Percentiles rank a stretch among this genome's conserved stretches.
These are phyloP conservation scores for Aschersonia sp. DNA, from an alignment of 2,329 filamentous ascomycete species.

Conservation along the genomic window DNA sequence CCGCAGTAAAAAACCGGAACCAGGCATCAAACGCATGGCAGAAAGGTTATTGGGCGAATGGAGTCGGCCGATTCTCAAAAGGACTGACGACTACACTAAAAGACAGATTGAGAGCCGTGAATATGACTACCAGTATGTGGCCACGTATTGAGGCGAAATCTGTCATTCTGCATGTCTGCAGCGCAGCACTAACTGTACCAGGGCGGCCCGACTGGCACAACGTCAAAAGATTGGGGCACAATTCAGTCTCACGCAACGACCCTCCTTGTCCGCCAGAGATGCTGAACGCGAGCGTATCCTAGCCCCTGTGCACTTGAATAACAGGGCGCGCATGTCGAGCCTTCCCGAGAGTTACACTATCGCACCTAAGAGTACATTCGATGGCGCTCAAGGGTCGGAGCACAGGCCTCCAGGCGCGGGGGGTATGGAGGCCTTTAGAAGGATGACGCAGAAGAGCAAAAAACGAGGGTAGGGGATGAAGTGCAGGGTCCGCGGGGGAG, in stretches of 20 bases:
- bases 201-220: constrained; percentile 38
- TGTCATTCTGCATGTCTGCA: neutral
- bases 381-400: constrained; percentile 33
- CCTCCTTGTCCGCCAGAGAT: constrained; percentile 27
- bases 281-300: constrained; percentile 44
- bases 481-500: neutral
- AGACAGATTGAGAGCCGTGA: constrained; percentile 50
- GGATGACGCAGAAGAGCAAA: constrained; percentile 51
- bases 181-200: constrained; percentile 12
- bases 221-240: constrained; percentile 31
- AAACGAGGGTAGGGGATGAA: constrained; percentile 20
- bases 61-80: constrained; percentile 86
- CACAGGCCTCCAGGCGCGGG: constrained; percentile 47
- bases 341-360: constrained; percentile 44
- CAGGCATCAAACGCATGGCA: constrained; percentile 81
- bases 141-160: neutral
- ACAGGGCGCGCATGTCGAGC: constrained; percentile 40
- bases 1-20: constrained; percentile 79
- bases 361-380: constrained; percentile 47
- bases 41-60: constrained; percentile 88
- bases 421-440: constrained; percentile 49
- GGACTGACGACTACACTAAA: constrained; percentile 90
- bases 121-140: constrained; percentile 43
- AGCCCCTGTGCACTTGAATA: constrained; percentile 37
- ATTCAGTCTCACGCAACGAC: constrained; percentile 35